These are phyloP conservation scores for Populus ilicifolia DNA, from an alignment of 345 rosid genomes.

Conservation along the genomic window DNA sequence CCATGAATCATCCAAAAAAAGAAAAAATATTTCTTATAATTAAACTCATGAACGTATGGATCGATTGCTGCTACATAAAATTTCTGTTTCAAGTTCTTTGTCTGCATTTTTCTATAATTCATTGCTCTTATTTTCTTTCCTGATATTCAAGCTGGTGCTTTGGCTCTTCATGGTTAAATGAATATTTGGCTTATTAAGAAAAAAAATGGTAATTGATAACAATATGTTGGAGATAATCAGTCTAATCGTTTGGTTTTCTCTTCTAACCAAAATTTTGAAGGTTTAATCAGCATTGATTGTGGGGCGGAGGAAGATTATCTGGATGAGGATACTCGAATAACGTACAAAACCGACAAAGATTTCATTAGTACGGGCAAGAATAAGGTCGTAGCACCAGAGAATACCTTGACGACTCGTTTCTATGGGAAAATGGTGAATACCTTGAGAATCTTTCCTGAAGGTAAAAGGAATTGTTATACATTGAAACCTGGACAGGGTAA, in stretches of 20 bases:
- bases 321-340: constrained; percentile 26
- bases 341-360: constrained; percentile 32
- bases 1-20: no score
- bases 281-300: constrained; percentile 50
- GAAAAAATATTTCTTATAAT: no score
- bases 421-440: constrained; percentile 8
- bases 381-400: constrained; percentile 10
- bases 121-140: no score
- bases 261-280: constrained; percentile 17
- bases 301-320: constrained; percentile 32
- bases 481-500: constrained; percentile 26
- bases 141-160: no score
- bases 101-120: no score
- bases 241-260: background rate
- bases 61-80: no score
- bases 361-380: constrained; percentile 33
- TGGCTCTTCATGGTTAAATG: no score
- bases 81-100: no score
- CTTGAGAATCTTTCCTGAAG: constrained; percentile 37
- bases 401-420: background rate
- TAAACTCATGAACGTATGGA: no score
- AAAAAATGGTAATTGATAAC: no score
- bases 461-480: constrained; percentile 40
- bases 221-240: no score
- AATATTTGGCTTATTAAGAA: no score